Evolutionary conservation across 495 filamentous ascomycete genomes (phyloP), one percentile per base, ranked within the genome.

Genomic region (Xylaria castorea): DNA sequence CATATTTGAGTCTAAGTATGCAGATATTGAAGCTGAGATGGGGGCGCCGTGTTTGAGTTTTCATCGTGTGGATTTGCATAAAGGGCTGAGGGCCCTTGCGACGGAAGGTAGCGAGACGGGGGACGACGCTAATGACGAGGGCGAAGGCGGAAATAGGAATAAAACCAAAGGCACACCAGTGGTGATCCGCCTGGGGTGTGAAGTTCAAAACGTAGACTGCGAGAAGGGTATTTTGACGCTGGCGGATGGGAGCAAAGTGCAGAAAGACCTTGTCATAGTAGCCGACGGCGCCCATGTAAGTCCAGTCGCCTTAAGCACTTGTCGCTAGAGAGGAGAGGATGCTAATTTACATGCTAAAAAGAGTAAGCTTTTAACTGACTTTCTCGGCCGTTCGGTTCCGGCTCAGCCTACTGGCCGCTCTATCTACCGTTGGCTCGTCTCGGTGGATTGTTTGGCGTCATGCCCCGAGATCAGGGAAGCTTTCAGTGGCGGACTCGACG

Each of bases 21-120:
- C 71, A 44, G 84, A 85, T 64, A 78, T 85, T 1, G 75, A 60
- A 22, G 46, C 57, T 20, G 55, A 40, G 32, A 75, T 73, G 66
- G 78, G 81, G 0, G 63, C 74, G 25, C 72, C 67, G 4, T 73
- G 72, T 44, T 80, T 75, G 73, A 75, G 75, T 5, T 82, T 87
- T 53, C 88, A 91, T 77, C 81, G 88, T 16, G 85, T 89, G 6
- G 88, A 90, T 73, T 72, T 91, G 53, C 89, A 91, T 76, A 81
- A 79, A 4, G 80, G 84, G 57, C 73, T 91, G 36, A 82, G 83
- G 67, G 48, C 77, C 6, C 73, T 86, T 0, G 88, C 87, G 0
- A 72, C 78, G 12, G 58, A 79, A 38, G 79, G 38, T 20, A 30
- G 77, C 2, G 57, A 34, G 42, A 30, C 8, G 11, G 20, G 2